Conservation (phyloP, 2,329 filamentous ascomycete species). For the Endocalyx cinctus region DNA sequence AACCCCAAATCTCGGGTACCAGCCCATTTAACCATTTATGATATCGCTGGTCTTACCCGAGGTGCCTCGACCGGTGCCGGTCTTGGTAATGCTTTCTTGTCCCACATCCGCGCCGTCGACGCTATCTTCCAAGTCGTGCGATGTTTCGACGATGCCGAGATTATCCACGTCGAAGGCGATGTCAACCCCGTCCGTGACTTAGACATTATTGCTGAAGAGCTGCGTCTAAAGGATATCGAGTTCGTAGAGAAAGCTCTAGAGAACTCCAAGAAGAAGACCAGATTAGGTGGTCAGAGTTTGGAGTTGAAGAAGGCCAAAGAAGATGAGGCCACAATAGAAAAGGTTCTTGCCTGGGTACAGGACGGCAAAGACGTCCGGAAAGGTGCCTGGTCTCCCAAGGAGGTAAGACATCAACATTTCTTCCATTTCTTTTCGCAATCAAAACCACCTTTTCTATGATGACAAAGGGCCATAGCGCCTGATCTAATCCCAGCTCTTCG, state of each 20-base stretch:
- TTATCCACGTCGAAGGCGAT: conserved; percentile 98
- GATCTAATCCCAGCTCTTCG: conserved; percentile 99
- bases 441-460: conserved; percentile 58
- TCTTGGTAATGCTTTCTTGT: conserved; percentile 96
- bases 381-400: conserved; percentile 83
- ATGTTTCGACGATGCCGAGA: conserved; percentile 98
- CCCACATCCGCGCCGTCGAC: conserved; percentile 96
- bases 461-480: conserved; percentile 95
- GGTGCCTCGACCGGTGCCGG: conserved; percentile 96
- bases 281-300: conserved; percentile 86
- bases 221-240: conserved; percentile 97
- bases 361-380: conserved; percentile 92
- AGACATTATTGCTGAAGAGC: conserved; percentile 93
- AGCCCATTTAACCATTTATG: conserved; percentile 95
- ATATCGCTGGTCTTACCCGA: conserved; percentile 94
- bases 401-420: conserved; percentile 61
- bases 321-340: conserved; percentile 89
- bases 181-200: conserved; percentile 93
- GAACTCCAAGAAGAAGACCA: conserved; percentile 87
- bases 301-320: conserved; percentile 98
- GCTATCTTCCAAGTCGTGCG: conserved; percentile 96
- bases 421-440: conserved; percentile 11
- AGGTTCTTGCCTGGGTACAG: conserved; percentile 77
- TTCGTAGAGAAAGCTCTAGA: conserved; percentile 96
- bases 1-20: conserved; percentile 97